These are phyloP conservation scores for Ceratobasidium sp. DNA, from an alignment of 1,284 basidiomycete species.

Conservation along the genomic window DNA sequence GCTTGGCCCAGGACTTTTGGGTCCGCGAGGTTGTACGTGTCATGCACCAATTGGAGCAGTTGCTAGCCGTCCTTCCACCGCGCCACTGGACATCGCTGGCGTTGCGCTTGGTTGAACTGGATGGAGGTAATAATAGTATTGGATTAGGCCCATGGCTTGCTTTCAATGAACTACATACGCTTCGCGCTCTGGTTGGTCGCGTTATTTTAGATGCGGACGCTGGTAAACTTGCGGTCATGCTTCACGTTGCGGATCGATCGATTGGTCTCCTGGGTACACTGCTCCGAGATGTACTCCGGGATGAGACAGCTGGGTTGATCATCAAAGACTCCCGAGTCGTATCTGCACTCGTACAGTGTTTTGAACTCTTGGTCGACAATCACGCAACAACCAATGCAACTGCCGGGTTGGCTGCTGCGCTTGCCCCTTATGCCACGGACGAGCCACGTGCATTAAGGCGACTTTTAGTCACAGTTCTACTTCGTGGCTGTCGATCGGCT, in stretches of 20 bases:
- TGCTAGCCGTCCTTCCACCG: constrained; percentile 7
- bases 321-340: constrained; percentile 27
- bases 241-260: constrained; percentile 23
- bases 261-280: constrained; percentile 9
- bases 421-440: constrained; percentile 36
- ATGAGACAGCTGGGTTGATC: constrained; percentile 5
- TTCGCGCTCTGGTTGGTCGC: constrained; percentile 6
- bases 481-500: constrained; percentile 9
- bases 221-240: constrained; percentile 34
- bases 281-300: background rate
- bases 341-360: constrained; percentile 26
- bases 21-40: constrained; percentile 61
- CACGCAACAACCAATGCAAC: constrained; percentile 29
- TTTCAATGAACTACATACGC: constrained; percentile 9
- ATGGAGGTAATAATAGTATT: constrained; percentile 1
- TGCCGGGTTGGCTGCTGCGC: constrained; percentile 36
- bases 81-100: constrained; percentile 13
- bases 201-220: background rate
- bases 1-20: constrained; percentile 55
- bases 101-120: constrained; percentile 19
- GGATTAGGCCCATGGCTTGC: constrained; percentile 16
- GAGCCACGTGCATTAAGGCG: constrained; percentile 4
- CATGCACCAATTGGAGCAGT: constrained; percentile 54
- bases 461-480: constrained; percentile 3
- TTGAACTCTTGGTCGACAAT: constrained; percentile 36